These are phyloP conservation scores for Malassezia cuniculi DNA, from an alignment of 1,284 basidiomycete genomes.

Conservation along the genomic window DNA sequence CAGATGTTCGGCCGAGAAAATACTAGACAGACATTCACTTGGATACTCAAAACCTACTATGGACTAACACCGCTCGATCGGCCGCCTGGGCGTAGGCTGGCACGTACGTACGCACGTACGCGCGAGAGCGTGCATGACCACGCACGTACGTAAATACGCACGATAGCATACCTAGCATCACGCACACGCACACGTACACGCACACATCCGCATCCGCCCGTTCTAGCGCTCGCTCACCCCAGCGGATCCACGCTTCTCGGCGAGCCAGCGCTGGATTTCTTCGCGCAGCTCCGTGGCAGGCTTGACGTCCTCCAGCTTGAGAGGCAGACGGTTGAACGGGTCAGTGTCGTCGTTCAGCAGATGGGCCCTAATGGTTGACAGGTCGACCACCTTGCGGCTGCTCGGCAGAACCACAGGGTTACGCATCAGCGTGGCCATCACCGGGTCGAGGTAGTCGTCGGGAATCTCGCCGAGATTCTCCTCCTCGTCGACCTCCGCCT, in stretches of 20 bases:
- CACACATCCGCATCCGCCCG: too few species aligned
- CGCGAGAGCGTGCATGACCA: too few species aligned
- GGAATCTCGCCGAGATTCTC: constrained; percentile 87
- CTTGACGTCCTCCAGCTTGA: constrained; percentile 46
- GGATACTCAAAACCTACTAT: too few species aligned
- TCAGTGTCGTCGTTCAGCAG: constrained; percentile 71
- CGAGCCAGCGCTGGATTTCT: constrained; percentile 30
- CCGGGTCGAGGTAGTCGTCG: constrained; percentile 84
- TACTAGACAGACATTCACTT: too few species aligned
- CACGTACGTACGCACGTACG: too few species aligned
- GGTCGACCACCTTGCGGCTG: constrained; percentile 68
- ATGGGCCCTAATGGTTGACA: constrained; percentile 87
- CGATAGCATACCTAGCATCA: too few species aligned
- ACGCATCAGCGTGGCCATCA: constrained; percentile 88
- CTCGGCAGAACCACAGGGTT: constrained; percentile 85
- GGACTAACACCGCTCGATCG: too few species aligned
- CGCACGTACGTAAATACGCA: too few species aligned
- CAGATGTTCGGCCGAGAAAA: too few species aligned
- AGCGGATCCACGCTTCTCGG: constrained; percentile 14
- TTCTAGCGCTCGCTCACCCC: too few species aligned
- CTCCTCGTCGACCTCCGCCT: constrained; percentile 62
- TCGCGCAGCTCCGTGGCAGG: constrained; percentile 29
- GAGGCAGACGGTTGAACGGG: constrained; percentile 47
- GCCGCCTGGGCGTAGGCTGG: too few species aligned
- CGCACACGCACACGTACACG: too few species aligned